phyloP scores from a whole-genome alignment of 1,139 yeast genomes.

The Hemisphaericaspora subhashii region DNA sequence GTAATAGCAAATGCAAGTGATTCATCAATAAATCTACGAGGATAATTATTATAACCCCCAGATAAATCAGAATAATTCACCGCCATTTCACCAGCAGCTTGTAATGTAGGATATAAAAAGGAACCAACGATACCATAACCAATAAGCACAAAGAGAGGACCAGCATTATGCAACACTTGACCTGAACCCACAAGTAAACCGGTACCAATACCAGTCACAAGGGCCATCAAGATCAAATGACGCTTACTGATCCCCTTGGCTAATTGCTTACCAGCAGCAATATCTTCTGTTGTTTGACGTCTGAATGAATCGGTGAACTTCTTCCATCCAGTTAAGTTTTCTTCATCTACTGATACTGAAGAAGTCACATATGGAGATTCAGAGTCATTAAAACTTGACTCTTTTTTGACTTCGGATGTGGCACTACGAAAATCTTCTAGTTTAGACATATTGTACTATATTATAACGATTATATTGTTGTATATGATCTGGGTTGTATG shows the following conservation, averaged over 20 bases:
- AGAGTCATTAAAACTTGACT: slow-evolving; percentile 10
- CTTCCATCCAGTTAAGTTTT: slow-evolving; percentile 20
- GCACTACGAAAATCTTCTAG: slow-evolving; percentile 1
- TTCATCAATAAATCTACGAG: slow-evolving; percentile 38
- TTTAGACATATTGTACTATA: slow-evolving; percentile 3
- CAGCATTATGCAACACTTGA: slow-evolving; percentile 30
- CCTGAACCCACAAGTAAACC: slow-evolving; percentile 45
- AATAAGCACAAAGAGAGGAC: slow-evolving; percentile 35
- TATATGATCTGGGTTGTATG: too few species aligned
- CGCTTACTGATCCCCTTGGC: slow-evolving; percentile 35
- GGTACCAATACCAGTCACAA: slow-evolving; percentile 43
- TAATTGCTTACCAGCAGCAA: slow-evolving; percentile 29
- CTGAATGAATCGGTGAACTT: slow-evolving; percentile 33
- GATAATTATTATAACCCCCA: slow-evolving; percentile 43
- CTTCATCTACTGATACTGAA: slow-evolving; percentile 7
- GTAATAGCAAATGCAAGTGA: slow-evolving; percentile 40
- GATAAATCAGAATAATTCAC: slow-evolving; percentile 39
- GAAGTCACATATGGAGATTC: slow-evolving; percentile 13
- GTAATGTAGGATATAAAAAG: slow-evolving; percentile 40
- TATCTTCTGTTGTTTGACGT: slow-evolving; percentile 21
- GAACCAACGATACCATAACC: slow-evolving; percentile 43
- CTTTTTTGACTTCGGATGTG: slow-evolving; percentile 1
- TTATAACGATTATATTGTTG: too few species aligned
- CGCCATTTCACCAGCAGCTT: slow-evolving; percentile 46
- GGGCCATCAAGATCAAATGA: slow-evolving; percentile 38